phyloP scores from a whole-genome alignment of 495 filamentous ascomycete species.

The Tuber melanosporum region DNA sequence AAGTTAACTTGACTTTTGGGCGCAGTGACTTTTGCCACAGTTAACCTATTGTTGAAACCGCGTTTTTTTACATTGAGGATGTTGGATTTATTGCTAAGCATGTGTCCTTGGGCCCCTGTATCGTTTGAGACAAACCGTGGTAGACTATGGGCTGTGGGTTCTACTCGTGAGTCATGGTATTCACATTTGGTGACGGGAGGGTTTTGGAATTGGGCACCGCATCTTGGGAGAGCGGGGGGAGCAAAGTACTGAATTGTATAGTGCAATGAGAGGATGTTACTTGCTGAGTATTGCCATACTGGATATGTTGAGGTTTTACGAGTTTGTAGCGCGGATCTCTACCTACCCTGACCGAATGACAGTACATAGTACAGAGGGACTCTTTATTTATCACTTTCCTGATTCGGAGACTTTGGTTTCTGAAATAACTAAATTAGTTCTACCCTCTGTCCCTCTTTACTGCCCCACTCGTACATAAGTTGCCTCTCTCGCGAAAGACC shows the following conservation, averaged over 20 bases:
- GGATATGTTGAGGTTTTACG: neutral
- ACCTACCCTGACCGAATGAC: neutral
- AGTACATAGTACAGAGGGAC: neutral
- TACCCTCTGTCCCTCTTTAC: neutral
- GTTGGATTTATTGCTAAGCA: no score
- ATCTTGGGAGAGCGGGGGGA: neutral
- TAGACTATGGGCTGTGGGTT: neutral
- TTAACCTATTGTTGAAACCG: no score
- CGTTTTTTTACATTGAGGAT: no score
- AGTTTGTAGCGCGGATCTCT: neutral
- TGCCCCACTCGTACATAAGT: neutral
- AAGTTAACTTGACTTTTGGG: no score
- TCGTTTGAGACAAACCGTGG: neutral
- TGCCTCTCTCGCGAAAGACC: neutral
- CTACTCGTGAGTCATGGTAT: neutral
- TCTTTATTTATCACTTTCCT: neutral
- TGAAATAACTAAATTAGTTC: neutral
- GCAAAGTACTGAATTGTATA: neutral
- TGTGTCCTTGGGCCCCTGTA: no score
- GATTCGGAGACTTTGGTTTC: neutral
- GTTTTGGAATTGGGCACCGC: neutral
- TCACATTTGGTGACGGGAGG: neutral
- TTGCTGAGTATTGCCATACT: neutral
- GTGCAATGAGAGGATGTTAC: neutral
- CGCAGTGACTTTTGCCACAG: no score